Base-by-base conservation (phyloP, 345 rosid species). In the Salix purpurea region DNA sequence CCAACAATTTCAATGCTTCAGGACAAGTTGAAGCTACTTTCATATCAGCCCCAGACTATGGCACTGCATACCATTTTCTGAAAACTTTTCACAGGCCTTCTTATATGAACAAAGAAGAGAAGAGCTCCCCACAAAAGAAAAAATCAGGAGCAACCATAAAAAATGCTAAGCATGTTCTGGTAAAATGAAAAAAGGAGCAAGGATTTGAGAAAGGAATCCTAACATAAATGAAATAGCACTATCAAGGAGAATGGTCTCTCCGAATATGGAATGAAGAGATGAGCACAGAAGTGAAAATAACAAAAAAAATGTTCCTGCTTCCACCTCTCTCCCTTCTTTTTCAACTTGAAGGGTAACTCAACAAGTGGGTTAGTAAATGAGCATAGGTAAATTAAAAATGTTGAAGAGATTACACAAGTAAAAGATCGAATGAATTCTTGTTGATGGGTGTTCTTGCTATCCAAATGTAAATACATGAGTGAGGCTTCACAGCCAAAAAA, bases 401-500 rank as follows among this genome's bases (percentile, higher is more conserved):
- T 21, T 52, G 60, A 71, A 75, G 26, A 61, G 70, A 67, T 66
- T 36, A 52, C 26, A 39, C 21, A 78, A 69, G 67, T 36, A 62
- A 73, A 28, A 15, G 12, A 26, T 34, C 44, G 40, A 61, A 70
- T 32, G 74, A 60, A 75, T 61, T 26, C 52, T 30, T 39, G 34
- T 37, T 65, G 73, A 77, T 48, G 26, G 28, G 36, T 72, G 12
- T 39, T 46, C 52, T 34, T n/a, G 28, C 60, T 21, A 12, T 34
- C 36, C 36, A 36, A 28, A 13, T 19, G 69, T 56, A 69, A 60
- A 37, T 71, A 3, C 54, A 74, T 65, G 68, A 70, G 69, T 52
- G 12, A 65, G 76, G 54, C 42, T 81, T 78, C 76, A 80, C 44
- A 65, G 40, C 73, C 69, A 30, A 73, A 74, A 67, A 70, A 60